Evolutionary conservation across 2,329 filamentous ascomycete genomes (phyloP).

Genomic region (Talaromyces rugulosus): DNA sequence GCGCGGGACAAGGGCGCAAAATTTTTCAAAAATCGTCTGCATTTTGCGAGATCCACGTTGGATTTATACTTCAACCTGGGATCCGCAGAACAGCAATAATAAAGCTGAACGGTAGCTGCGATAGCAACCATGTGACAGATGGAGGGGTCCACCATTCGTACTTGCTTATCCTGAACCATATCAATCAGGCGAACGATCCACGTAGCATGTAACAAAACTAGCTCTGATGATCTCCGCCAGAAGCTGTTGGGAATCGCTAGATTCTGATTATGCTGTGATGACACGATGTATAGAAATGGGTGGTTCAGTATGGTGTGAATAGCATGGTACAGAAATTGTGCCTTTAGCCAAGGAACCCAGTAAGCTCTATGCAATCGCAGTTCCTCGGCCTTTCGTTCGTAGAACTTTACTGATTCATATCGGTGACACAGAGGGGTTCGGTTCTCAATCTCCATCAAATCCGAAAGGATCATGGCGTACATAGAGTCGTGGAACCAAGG

Average conservation of each 20-base stretch:
- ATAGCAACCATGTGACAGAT: constrained; percentile 51
- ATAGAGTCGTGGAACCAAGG: constrained; percentile 52
- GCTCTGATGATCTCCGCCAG: constrained; percentile 50
- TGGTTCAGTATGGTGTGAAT: constrained; percentile 52
- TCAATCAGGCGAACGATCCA: constrained; percentile 54
- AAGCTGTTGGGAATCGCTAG: constrained; percentile 52
- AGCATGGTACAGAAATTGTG: constrained; percentile 52
- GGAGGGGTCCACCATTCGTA: constrained; percentile 49
- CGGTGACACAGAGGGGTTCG: constrained; percentile 45
- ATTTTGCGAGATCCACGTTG: constrained; percentile 50
- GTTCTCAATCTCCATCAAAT: constrained; percentile 48
- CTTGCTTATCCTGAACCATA: constrained; percentile 50
- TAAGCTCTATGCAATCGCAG: constrained; percentile 44
- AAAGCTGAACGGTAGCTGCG: constrained; percentile 51
- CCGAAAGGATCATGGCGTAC: constrained; percentile 49
- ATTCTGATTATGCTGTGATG: constrained; percentile 50
- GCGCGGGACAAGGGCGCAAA: constrained; percentile 47
- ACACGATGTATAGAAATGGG: constrained; percentile 52
- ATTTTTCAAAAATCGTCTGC: constrained; percentile 46
- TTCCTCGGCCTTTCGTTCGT: constrained; percentile 46
- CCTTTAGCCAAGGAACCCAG: constrained; percentile 51
- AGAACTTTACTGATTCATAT: constrained; percentile 52
- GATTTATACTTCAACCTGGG: constrained; percentile 49
- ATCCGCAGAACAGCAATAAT: constrained; percentile 51
- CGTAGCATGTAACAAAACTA: constrained; percentile 50